A percentile compares a stretch with the other conserved stretches of the same genome.
Conservation (phyloP, 441 rosid genomes). For the Manihot esculenta region DNA sequence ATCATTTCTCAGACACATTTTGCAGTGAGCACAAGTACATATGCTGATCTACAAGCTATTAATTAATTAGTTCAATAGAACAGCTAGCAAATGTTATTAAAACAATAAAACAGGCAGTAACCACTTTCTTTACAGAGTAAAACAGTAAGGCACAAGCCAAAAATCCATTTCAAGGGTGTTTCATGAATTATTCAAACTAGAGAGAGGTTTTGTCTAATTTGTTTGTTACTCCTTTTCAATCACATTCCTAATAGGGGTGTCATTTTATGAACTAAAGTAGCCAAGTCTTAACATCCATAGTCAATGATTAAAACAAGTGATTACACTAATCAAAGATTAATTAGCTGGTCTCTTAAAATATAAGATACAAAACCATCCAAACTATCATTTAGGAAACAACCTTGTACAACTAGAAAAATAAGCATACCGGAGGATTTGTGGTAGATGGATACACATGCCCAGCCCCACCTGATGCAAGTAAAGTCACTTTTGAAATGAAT, state of each 20-base stretch:
- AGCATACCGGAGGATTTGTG: conserved; percentile 81
- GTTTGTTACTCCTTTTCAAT: neutral
- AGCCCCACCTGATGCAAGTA: conserved; percentile 98
- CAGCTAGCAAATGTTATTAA: neutral
- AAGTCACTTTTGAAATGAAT: conserved; percentile 85
- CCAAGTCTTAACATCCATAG: neutral
- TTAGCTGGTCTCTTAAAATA: neutral
- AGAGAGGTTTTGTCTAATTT: neutral
- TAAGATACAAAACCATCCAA: conserved; percentile 2
- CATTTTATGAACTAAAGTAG: conserved; percentile 1
- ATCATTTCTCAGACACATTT: neutral
- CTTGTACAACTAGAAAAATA: neutral
- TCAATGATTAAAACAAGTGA: neutral
- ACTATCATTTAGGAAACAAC: neutral
- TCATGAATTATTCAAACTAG: conserved; percentile 3
- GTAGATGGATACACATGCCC: conserved; percentile 96
- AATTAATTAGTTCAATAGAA: neutral
- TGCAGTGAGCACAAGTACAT: neutral
- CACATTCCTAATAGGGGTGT: neutral
- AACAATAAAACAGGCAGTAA: neutral
- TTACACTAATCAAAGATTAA: neutral
- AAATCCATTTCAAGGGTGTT: neutral
- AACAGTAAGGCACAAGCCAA: neutral
- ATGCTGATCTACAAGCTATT: no score
- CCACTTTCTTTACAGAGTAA: neutral